Evolutionary conservation across 352 stramenopile species (phyloP), one percentile per base, ranked within the genome.

Genomic region (Pythium biforme): DNA sequence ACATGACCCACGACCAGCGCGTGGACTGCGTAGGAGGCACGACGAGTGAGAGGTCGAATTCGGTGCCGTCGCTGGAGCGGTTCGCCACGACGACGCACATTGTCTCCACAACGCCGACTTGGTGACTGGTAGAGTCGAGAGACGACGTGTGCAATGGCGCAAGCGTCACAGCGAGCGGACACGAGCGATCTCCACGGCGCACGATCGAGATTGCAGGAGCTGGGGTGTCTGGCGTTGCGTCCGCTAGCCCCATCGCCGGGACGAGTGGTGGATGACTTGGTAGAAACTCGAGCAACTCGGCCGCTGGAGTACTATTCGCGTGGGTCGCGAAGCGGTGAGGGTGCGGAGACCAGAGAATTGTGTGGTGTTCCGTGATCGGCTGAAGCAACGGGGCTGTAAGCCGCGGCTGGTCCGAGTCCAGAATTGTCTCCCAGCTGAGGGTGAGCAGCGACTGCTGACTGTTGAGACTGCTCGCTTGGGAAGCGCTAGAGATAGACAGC

Each of bases 1-100:
- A 88, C 15, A 72, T 72, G 47, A 90, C 63, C 58, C 75, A 83
- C 4, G 31, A 43, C n/a, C 49, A 51, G 4, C 59, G 50, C 5
- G 40, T 31, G n/a, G 33, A 14, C 19, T 40, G 48, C 10, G 47
- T 57, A 40, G 37, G 31, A 1, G 78, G 73, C 46, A 85, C 46
- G 39, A 88, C 66, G 37, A 92, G 69, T 55, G 81, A 82, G 59
- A 92, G 81, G 67, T 92, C 83, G 64, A 83, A 89, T 52, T 72
- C 71, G 12, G 55, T 68, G 60, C 62, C 52, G 41, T 49, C 41
- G 3, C 25, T 22, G 19, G 83, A 88, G 23, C 74, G 72, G 61
- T 90, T 92, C 29, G 65, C 47, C 34, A 92, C 72, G 15, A 82
- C 69, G 29, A 87, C 64, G 56, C 81, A 88, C 20, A 81, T 52